phyloP scores from a whole-genome alignment of 192 early-diverging fungal species.

The Mortierella antarctica region DNA sequence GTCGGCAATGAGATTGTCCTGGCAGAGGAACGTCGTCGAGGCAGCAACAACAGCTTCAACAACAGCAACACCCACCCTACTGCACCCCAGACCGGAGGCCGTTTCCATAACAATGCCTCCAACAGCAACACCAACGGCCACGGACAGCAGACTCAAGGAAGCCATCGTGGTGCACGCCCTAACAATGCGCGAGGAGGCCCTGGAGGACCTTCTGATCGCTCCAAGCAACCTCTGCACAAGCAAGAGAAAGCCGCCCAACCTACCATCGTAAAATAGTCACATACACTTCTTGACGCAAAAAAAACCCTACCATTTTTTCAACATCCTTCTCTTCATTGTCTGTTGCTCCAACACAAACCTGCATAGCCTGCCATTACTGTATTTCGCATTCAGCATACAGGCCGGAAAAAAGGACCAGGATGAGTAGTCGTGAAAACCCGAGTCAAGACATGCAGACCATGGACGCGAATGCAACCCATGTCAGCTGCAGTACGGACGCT shows the following conservation, averaged over 20 bases:
- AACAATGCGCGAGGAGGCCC: neutral
- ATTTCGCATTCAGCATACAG: neutral
- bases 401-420: neutral
- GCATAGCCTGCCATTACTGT: neutral
- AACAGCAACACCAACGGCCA: constrained; percentile 1
- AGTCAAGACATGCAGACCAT: no score
- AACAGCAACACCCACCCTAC: constrained; percentile 1
- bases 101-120: neutral
- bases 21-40: constrained; percentile 38
- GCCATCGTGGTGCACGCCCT: neutral
- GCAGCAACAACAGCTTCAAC: constrained; percentile 2
- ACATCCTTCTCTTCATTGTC: neutral
- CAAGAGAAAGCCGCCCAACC: neutral
- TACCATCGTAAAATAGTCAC: no score
- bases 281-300: no score
- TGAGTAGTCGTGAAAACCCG: no score
- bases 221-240: neutral
- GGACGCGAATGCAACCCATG: no score
- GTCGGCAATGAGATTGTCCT: constrained; percentile 33
- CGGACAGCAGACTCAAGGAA: neutral
- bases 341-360: neutral
- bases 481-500: no score
- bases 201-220: constrained; percentile 4
- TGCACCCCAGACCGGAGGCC: neutral
- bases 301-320: neutral